Evolutionary conservation across 2,329 filamentous ascomycete genomes (phyloP).

Genomic region (Penicillium palitans): DNA sequence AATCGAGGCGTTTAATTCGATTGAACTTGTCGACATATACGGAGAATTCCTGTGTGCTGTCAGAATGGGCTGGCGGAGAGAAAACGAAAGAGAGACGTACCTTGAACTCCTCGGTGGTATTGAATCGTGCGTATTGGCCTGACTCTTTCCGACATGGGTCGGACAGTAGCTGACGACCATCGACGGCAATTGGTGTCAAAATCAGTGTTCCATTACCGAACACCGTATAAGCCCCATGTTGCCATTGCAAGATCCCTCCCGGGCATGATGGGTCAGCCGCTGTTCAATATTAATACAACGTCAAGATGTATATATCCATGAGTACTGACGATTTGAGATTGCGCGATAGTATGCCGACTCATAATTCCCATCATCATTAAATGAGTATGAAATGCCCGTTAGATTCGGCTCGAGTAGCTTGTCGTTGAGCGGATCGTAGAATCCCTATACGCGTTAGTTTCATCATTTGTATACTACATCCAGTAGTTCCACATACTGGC

Average conservation of each 20-base stretch:
- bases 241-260: constrained; percentile 68
- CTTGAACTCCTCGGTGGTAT: constrained; percentile 63
- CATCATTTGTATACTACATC: not conserved
- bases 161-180: constrained; percentile 67
- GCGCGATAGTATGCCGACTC: constrained; percentile 71
- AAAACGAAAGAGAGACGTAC: constrained; percentile 39
- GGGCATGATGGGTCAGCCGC: constrained; percentile 62
- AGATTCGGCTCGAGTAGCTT: constrained; percentile 64
- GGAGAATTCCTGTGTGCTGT: constrained; percentile 39
- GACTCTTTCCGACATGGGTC: constrained; percentile 61
- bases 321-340: constrained; percentile 63
- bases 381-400: constrained; percentile 73
- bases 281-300: constrained; percentile 30
- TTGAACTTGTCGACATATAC: constrained; percentile 60
- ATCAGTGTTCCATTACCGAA: constrained; percentile 59
- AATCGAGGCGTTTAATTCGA: constrained; percentile 62
- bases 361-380: constrained; percentile 66
- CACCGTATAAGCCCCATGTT: constrained; percentile 65
- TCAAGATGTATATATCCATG: not conserved
- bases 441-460: constrained; percentile 52
- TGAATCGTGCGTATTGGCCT: constrained; percentile 65
- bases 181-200: constrained; percentile 62
- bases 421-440: constrained; percentile 68
- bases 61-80: not conserved
- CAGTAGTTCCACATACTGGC: constrained; percentile 52